phyloP scores from a whole-genome alignment of 768 basidiomycete genomes.

The Glaciozyma martinii region DNA sequence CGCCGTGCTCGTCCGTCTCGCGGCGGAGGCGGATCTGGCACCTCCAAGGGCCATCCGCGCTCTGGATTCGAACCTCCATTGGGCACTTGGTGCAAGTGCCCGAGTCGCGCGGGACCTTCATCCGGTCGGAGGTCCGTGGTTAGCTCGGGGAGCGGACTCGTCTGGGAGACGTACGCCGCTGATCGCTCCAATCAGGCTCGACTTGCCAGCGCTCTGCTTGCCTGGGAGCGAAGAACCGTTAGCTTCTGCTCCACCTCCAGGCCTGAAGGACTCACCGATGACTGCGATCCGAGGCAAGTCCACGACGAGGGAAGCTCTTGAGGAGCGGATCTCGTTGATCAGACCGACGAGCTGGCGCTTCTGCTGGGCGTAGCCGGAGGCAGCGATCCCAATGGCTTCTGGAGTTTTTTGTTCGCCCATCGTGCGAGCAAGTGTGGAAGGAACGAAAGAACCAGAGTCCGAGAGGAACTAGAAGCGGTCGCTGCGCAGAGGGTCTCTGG shows the following conservation, averaged over 20 bases:
- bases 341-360: constrained; percentile 3
- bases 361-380: neutral
- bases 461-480: no score
- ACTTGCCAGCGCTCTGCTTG: constrained; percentile 50
- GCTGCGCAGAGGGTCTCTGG: no score
- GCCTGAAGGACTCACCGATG: constrained; percentile 43
- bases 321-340: constrained; percentile 6
- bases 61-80: constrained; percentile 40
- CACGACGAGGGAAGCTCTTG: constrained; percentile 37
- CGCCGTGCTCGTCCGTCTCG: constrained; percentile 41
- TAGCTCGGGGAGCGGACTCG: neutral
- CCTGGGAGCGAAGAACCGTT: neutral
- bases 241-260: no score
- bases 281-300: constrained; percentile 50
- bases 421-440: no score
- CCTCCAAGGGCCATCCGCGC: constrained; percentile 33
- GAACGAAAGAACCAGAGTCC: no score
- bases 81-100: constrained; percentile 48
- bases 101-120: constrained; percentile 47
- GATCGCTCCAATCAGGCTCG: constrained; percentile 47
- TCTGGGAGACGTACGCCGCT: constrained; percentile 40
- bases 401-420: no score
- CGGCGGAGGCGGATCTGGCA: constrained; percentile 45
- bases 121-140: constrained; percentile 34
- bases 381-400: neutral